A percentile compares a stretch with the other conserved stretches of the same genome.
These are phyloP conservation scores for Scheffersomyces coipomensis DNA, from an alignment of 805 yeast genomes.

Conservation along the genomic window DNA sequence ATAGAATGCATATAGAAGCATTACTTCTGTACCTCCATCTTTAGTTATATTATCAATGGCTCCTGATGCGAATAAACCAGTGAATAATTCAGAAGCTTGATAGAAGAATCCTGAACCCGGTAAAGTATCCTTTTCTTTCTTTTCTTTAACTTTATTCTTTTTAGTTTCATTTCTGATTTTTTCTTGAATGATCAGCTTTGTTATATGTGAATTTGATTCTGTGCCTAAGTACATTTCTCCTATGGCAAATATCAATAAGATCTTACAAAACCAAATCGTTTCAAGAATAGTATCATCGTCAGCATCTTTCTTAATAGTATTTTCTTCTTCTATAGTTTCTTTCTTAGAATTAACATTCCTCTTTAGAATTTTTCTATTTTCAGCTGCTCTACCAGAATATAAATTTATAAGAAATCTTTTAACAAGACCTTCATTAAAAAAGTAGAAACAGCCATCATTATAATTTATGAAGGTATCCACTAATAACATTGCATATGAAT, in stretches of 20 bases:
- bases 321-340: slow-evolving; percentile 33
- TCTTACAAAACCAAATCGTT: slow-evolving; percentile 80
- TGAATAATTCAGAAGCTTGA: slow-evolving; percentile 76
- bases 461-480: slow-evolving; percentile 77
- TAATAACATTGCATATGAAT: slow-evolving; percentile 69
- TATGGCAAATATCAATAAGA: slow-evolving; percentile 67
- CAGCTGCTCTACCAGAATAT: slow-evolving; percentile 49
- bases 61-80: slow-evolving; percentile 77
- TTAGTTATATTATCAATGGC: slow-evolving; percentile 74
- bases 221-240: slow-evolving; percentile 86
- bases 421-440: slow-evolving; percentile 78
- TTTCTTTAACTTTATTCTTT: slow-evolving; percentile 11
- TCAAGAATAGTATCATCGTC: slow-evolving; percentile 62
- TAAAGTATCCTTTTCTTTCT: slow-evolving; percentile 39
- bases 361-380: slow-evolving; percentile 35
- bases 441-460: slow-evolving; percentile 82
- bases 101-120: slow-evolving; percentile 81
- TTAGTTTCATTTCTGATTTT: slow-evolving; percentile 9
- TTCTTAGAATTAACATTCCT: slow-evolving; percentile 25
- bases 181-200: slow-evolving; percentile 8
- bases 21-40: slow-evolving; percentile 78
- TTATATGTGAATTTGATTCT: slow-evolving; percentile 54
- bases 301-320: slow-evolving; percentile 39
- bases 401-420: slow-evolving; percentile 63
- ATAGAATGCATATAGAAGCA: slow-evolving; percentile 73